Evolutionary conservation across 1,139 yeast genomes (phyloP), one percentile per base, ranked within the genome.

Genomic region (Pichia sp.): DNA sequence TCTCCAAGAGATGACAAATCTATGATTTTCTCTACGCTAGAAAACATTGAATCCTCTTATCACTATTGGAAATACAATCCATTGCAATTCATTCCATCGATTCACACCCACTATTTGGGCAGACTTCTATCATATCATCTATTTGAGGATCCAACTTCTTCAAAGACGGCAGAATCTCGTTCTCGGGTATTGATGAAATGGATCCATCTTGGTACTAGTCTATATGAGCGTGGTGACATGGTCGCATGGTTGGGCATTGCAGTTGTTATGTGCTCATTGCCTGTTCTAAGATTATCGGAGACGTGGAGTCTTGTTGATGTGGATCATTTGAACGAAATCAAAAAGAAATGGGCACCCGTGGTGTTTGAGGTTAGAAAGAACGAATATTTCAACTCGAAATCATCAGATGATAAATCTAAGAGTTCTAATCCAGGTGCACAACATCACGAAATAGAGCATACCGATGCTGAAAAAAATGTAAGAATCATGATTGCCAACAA

Each of bases 211-310:
- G 97, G 96, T 5, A 76, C 84, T 45, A 63, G 69, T 24, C 71
- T 88, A 43, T 94, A 86, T 52, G 75, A 74, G 45, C 64, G 74
- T 20, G 98, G 98, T 34, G 94, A 91, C 54, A 85, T 87, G 91
- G 88, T 88, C 1, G 81, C 94, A 22, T 91, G 97, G 97, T 63
- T 86, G 25, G 96, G 96, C 2, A 79, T 88, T 47, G 87, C 95
- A 1, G 78, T 93, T 1, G 71, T 83, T 2, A 69, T 88, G 3
- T 79, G 95, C 50, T 84, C 95, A 0, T 77, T 82, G 38, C 94
- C 96, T 0, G 69, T 88, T 3, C 62, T 88, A 40, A 69, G 98
- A 45, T 63, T 91, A 34, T 64, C 73, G 20, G 72, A 73, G 44
- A 71, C 87, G 3, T 91, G 98, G 98, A 65, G 81, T 9, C 64